Evolutionary conservation across 2,329 filamentous ascomycete species (phyloP), one percentile per base, ranked within the genome.

Genomic region (Trichoderma koningii): DNA sequence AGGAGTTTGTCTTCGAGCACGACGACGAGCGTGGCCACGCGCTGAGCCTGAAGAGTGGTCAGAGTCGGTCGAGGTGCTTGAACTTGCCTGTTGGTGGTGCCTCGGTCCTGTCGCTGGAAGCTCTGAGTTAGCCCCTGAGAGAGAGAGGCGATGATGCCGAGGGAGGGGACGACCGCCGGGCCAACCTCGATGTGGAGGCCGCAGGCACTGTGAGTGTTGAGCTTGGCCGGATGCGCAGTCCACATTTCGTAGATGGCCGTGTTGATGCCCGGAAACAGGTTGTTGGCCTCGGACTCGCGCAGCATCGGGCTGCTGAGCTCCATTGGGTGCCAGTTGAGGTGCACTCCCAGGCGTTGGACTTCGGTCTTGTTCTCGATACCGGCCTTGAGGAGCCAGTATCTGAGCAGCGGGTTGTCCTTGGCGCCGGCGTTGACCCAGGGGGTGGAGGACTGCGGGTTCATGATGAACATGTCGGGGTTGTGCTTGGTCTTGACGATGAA

Each of bases 11-110:
- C 41, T 21, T 70, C 69, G 14, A 70, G 41, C 15, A 69, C 12
- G 9, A 66, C 55, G 75, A 93, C 84, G 21, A 96, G 78, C 0
- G 92, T 95, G 67, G 93, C 85, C 45, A 91, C 75, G 28, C 96
- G 81, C 76, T 96, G 96, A 71, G 93, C 86, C 73, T 93, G 93
- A 26, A 88, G 89, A 30, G 93, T 78, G 12, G 87, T 67, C 21
- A 66, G 21, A 7, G 61, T 66, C 7, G 34, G 34, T 14, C 34
- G 34, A 12, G 34, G 34, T 14, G 34, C 3, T 38, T 38, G 34
- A 14, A 14, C 34, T 34, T 63, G 28, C 14, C 42, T 44, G 15
- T 19, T 44, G 3, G 34, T 38, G 34, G 10, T 38, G n/a, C 42
- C 42, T 10, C 14, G 42, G n/a, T 7, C 7, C 42, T n/a, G 42